Conservation (phyloP, 2,329 filamentous ascomycete species). For the Aphanoascus verrucosus region DNA sequence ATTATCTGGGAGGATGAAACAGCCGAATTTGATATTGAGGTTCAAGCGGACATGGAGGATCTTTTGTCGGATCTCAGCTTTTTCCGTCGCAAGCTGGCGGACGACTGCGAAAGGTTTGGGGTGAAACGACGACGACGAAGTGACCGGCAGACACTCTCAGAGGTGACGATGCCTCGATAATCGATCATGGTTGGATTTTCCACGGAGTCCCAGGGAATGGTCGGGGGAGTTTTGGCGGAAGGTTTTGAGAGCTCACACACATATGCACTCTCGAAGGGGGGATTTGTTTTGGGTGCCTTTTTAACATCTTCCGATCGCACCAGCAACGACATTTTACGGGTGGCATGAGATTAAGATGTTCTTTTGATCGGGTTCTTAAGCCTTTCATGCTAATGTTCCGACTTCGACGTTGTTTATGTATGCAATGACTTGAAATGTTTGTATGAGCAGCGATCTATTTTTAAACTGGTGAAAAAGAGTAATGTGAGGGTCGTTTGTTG, state of each 20-base stretch:
- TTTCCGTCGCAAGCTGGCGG: constrained; percentile 76
- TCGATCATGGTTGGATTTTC: neutral
- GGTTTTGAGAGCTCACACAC: neutral
- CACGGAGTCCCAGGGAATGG: neutral
- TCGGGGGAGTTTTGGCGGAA: neutral
- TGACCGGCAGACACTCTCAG: constrained; percentile 6
- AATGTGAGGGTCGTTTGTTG: neutral
- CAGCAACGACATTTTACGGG: neutral
- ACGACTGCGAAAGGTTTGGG: constrained; percentile 48
- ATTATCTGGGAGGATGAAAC: constrained; percentile 21
- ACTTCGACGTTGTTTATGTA: neutral
- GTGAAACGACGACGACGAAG: constrained; percentile 14
- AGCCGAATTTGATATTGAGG: constrained; percentile 44
- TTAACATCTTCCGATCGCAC: neutral
- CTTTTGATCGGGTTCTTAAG: neutral
- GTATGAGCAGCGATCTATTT: too few species aligned
- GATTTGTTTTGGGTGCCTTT: neutral
- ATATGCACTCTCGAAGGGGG: too few species aligned
- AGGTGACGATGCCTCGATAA: constrained; percentile 5
- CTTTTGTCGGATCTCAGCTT: constrained; percentile 68
- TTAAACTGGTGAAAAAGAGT: neutral
- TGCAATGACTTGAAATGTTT: constrained; percentile 5
- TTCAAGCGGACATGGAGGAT: constrained; percentile 76
- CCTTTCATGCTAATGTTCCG: neutral
- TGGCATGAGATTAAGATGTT: neutral